Percentiles rank a stretch among this genome's conserved stretches.
These are phyloP conservation scores for Mollisia scopiformis DNA, from an alignment of 2,329 filamentous ascomycete genomes.

Conservation along the genomic window DNA sequence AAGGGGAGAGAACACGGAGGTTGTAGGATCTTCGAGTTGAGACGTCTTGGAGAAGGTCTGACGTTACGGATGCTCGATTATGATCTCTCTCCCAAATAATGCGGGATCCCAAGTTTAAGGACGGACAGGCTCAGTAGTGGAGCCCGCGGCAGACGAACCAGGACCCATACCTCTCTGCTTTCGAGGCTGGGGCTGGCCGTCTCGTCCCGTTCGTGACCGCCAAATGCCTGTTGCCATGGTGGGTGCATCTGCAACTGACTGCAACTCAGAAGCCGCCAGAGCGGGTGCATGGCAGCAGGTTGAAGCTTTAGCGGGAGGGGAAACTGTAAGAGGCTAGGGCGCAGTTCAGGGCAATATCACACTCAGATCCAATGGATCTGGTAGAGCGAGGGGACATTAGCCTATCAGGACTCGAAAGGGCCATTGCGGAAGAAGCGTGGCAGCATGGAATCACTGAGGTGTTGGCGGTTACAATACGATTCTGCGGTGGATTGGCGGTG, in stretches of 20 bases:
- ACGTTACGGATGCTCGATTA: conserved; percentile 23
- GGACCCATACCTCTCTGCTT: background rate
- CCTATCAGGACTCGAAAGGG: too few relatives aligned
- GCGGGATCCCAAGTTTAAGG: conserved; percentile 35
- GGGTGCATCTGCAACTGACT: conserved; percentile 5
- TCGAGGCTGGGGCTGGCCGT: conserved; percentile 1
- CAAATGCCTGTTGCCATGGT: background rate
- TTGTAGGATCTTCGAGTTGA: conserved; percentile 33
- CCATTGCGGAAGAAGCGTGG: too few relatives aligned
- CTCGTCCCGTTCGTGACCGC: conserved; percentile 12
- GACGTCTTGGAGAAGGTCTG: conserved; percentile 31
- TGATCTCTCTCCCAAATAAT: conserved; percentile 22
- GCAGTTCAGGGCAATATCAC: conserved; percentile 6
- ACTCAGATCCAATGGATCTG: conserved; percentile 15
- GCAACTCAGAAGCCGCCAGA: conserved; percentile 7
- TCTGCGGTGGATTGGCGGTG: background rate
- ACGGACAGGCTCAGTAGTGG: conserved; percentile 18
- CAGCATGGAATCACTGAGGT: background rate
- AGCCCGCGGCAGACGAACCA: background rate
- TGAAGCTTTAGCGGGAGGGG: background rate
- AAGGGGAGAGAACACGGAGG: background rate
- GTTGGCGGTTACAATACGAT: conserved; percentile 10
- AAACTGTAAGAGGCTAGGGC: background rate
- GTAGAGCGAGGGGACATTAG: background rate
- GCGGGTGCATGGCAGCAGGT: background rate